Evolutionary conservation across 2,329 filamentous ascomycete species (phyloP), one percentile per base, ranked within the genome.

Genomic region (Fusarium tanahbumbuense): DNA sequence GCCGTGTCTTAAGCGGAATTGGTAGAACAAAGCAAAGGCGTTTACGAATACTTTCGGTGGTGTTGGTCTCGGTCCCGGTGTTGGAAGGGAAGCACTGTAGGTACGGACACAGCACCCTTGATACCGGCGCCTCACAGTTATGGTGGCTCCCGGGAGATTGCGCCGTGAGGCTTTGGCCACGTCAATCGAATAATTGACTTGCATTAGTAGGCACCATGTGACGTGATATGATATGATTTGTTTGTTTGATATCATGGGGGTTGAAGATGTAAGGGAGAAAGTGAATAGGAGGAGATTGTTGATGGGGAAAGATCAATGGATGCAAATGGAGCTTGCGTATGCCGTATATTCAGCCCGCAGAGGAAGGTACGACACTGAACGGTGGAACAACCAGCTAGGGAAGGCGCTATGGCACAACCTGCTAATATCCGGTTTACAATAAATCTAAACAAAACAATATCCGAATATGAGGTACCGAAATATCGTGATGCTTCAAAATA

Each of bases 201-300:
- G 23, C 48, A 32, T 52, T 42, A 27, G 49, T 18, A 53, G 34
- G 13, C 9, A 42, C 49, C 49, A 27, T 41, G 42, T 56, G 58
- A 64, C 54, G 40, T 20, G 40, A 61, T 27, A n/a, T 50, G 45
- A 32, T 23, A 32, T 37, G 34, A 20, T 23, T 27, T 34, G 32
- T 18, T 37, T 37, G 34, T n/a, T 40, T 18, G 22, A 16, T 23
- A 32, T 23, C 16, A 55, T 25, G 30, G 12, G 22, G 41, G 8
- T 30, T 23, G 37, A 40, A 28, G 27, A 32, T 27, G 30, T 45
- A 37, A 37, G 34, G 44, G 49, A 42, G 34, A 52, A 53, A 10
- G 37, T 32, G 47, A 40, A 34, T 41, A 66, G 42, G 61, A 54
- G 54, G 61, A 66, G 18, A 66, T 66, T 65, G 47, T 54, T 60